Conservation (phyloP, 1,284 basidiomycete genomes). For the Rugosomyces carneus region DNA sequence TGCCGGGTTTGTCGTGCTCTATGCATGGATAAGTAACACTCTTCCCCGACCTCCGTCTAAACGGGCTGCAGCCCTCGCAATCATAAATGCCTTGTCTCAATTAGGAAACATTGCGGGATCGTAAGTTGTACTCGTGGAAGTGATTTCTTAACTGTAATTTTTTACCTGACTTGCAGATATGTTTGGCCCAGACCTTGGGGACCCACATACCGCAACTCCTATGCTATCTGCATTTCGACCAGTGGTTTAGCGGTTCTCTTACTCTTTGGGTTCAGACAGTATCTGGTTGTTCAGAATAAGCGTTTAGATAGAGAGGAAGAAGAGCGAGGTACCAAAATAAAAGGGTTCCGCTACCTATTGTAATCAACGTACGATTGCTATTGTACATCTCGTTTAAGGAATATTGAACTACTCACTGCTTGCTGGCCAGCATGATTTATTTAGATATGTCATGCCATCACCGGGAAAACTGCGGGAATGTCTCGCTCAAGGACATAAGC, state of each 20-base stretch:
- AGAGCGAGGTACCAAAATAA: conserved; percentile 29
- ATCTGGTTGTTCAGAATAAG: conserved; percentile 44
- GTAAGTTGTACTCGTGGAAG: conserved; percentile 35
- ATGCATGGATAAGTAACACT: conserved; percentile 68
- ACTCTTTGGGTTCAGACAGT: conserved; percentile 46
- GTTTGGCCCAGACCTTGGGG: conserved; percentile 38
- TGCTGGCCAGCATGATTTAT: too few relatives aligned
- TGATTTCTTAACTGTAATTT: neutral
- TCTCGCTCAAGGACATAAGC: conserved; percentile 2
- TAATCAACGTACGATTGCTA: conserved; percentile 18
- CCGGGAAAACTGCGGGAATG: conserved; percentile 23
- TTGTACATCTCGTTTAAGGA: neutral
- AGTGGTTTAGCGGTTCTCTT: conserved; percentile 43
- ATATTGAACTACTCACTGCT: neutral
- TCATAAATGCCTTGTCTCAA: conserved; percentile 70
- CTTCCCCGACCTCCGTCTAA: conserved; percentile 65
- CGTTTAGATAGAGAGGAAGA: conserved; percentile 38
- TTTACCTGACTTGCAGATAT: conserved; percentile 28
- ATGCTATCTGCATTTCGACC: conserved; percentile 31
- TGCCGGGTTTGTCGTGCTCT: conserved; percentile 61
- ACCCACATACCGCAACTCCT: conserved; percentile 33
- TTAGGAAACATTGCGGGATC: conserved; percentile 73
- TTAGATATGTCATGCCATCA: too few relatives aligned
- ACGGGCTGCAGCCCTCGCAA: conserved; percentile 70
- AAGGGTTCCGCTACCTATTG: conserved; percentile 47